These are phyloP conservation scores for Claviceps sorghi DNA, from an alignment of 2,329 filamentous ascomycete genomes.

Conservation along the genomic window DNA sequence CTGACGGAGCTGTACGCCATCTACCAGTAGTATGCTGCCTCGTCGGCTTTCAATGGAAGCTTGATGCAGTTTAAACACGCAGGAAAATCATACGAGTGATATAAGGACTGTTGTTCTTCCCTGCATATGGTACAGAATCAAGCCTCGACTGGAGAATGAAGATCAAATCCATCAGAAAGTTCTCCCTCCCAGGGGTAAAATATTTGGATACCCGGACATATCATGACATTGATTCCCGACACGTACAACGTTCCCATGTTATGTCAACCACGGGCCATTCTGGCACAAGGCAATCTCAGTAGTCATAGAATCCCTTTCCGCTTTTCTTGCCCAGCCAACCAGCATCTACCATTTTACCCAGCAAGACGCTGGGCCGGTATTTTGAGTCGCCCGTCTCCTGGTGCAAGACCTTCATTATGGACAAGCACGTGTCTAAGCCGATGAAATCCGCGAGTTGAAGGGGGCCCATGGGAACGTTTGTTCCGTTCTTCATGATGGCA, in stretches of 20 bases:
- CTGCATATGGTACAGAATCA: neutral
- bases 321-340: conserved; percentile 97
- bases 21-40: neutral
- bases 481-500: conserved; percentile 97
- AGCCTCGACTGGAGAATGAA: neutral
- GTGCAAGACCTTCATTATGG: conserved; percentile 94
- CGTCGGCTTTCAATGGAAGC: neutral
- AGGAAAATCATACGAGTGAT: neutral
- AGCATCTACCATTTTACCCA: conserved; percentile 93
- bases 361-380: conserved; percentile 75
- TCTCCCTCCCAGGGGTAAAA: neutral
- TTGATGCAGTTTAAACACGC: neutral
- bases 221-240: neutral
- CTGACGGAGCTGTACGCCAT: neutral
- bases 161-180: neutral
- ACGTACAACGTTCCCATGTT: neutral
- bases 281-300: conserved; percentile 29
- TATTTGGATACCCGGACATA: neutral
- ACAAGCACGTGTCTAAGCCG: conserved; percentile 84
- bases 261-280: neutral
- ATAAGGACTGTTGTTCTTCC: neutral
- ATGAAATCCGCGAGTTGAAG: conserved; percentile 93
- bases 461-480: conserved; percentile 96
- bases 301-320: conserved; percentile 91
- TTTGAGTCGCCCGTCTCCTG: conserved; percentile 89